Conservation (phyloP, 73 alveolate genomes). For the Tetrahymena elliotti region DNA sequence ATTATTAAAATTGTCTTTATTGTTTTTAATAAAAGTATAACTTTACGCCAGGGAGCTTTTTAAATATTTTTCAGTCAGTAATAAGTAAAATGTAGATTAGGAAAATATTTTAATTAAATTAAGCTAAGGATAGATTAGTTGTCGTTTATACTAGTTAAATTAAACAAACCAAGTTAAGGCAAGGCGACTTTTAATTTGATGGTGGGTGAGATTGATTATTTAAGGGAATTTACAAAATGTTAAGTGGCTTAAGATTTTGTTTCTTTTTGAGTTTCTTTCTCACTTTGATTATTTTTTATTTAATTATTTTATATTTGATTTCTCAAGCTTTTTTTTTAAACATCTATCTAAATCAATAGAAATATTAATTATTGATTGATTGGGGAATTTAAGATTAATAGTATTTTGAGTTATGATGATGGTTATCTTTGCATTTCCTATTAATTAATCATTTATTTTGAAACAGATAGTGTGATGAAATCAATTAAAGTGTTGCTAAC, state of each 20-base stretch:
- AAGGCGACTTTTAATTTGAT: neutral
- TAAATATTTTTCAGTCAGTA: too few species aligned
- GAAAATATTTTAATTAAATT: too few species aligned
- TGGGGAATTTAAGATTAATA: neutral
- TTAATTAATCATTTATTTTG: neutral
- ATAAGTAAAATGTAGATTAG: neutral
- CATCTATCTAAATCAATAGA: neutral
- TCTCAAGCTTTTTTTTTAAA: neutral
- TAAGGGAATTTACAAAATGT: neutral
- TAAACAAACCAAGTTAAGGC: neutral
- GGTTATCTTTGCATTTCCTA: neutral
- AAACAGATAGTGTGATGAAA: neutral
- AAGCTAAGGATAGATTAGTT: neutral
- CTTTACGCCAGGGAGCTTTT: neutral
- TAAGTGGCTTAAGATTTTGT: neutral
- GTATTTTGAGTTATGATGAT: neutral
- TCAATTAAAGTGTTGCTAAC: neutral
- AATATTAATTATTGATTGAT: too few species aligned
- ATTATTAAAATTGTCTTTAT: neutral
- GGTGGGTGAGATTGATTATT: neutral
- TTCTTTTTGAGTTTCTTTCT: neutral
- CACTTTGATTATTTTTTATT: neutral
- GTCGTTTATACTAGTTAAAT: neutral
- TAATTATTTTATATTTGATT: neutral
- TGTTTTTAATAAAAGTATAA: neutral